These are phyloP conservation scores for Penicillium occitanis DNA, from an alignment of 2,329 filamentous ascomycete genomes.

Conservation along the genomic window DNA sequence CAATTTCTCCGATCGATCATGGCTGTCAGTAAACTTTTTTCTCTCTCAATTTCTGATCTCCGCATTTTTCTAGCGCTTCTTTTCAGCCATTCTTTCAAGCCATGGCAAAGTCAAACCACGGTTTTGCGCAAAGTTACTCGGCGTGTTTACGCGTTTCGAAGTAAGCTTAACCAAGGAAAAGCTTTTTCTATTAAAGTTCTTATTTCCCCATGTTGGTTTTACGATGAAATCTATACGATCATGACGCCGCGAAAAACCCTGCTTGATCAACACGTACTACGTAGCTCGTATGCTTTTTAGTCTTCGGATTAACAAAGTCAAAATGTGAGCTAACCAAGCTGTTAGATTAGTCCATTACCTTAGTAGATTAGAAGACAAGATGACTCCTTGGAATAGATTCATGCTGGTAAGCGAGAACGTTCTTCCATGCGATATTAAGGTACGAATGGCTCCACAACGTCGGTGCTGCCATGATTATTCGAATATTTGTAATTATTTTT, in stretches of 20 bases:
- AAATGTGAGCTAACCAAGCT: background rate
- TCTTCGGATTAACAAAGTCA: background rate
- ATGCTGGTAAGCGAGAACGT: background rate
- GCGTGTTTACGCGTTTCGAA: background rate
- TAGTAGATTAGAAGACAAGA: background rate
- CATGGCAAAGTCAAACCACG: conserved; percentile 8
- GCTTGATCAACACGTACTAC: background rate
- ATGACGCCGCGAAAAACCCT: background rate
- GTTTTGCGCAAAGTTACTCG: background rate
- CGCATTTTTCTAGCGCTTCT: conserved; percentile 8
- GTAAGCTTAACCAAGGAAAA: conserved; percentile 1
- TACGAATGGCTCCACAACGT: background rate
- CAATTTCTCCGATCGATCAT: background rate
- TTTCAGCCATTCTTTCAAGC: conserved; percentile 4
- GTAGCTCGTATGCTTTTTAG: background rate
- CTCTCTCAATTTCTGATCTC: background rate
- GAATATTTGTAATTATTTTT: background rate
- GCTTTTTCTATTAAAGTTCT: conserved; percentile 1
- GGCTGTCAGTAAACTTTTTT: background rate
- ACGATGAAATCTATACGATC: background rate
- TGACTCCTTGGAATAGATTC: background rate
- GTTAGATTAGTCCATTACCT: background rate
- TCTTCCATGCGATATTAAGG: background rate
- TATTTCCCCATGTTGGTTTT: background rate
- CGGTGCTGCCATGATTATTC: background rate